Percentiles rank a stretch among this genome's conserved stretches.
These are phyloP conservation scores for Kernera saxatilis DNA, from an alignment of 345 rosid species.

Conservation along the genomic window DNA sequence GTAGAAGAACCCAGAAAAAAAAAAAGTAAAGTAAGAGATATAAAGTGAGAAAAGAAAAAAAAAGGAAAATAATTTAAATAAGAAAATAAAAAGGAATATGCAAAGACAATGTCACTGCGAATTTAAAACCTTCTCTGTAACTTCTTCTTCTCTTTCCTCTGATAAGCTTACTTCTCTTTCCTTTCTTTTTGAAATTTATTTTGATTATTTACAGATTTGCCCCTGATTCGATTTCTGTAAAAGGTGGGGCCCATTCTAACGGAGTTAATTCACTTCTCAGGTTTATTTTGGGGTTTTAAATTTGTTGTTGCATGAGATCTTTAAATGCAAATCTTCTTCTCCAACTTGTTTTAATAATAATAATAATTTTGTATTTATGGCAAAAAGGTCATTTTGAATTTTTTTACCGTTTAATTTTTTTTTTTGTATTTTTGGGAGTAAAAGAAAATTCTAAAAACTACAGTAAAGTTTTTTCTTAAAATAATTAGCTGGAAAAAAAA, in stretches of 20 bases:
- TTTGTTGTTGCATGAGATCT: slow-evolving; percentile 15
- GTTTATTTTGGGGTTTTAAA: background rate
- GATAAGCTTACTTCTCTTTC: background rate
- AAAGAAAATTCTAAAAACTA: background rate
- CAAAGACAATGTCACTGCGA: slow-evolving; percentile 33
- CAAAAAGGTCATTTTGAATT: background rate
- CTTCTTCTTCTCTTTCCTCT: slow-evolving; percentile 4
- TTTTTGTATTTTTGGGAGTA: too few species aligned
- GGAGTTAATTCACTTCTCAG: slow-evolving; percentile 8
- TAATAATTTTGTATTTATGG: background rate
- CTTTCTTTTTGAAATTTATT: background rate
- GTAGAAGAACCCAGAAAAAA: slow-evolving; percentile 4
- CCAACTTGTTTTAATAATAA: background rate
- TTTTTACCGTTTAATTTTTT: background rate
- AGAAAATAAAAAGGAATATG: slow-evolving; percentile 32
- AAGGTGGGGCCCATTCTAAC: background rate
- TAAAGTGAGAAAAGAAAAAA: slow-evolving; percentile 35
- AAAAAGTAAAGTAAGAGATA: slow-evolving; percentile 47
- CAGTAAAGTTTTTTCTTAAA: too few species aligned
- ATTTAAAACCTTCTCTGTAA: slow-evolving; percentile 23
- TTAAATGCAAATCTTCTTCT: slow-evolving; percentile 8
- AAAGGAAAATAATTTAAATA: background rate
- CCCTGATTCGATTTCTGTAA: slow-evolving; percentile 17
- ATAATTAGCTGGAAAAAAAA: too few species aligned
- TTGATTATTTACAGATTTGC: background rate